phyloP scores from a whole-genome alignment of 805 yeast species.

The Candida sonorensis region DNA sequence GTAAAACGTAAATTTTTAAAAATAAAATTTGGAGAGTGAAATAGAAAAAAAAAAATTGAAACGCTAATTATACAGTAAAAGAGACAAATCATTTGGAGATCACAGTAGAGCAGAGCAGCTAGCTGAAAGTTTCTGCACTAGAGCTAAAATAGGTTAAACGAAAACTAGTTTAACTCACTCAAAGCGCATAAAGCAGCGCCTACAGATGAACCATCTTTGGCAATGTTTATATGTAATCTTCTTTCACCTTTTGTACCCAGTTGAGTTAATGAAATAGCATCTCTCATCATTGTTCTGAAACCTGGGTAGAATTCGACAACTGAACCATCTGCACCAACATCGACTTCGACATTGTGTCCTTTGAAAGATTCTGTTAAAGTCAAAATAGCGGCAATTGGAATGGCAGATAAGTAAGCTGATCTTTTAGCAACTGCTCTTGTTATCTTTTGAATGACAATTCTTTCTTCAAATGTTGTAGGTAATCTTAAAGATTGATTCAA shows the following conservation, averaged over 20 bases:
- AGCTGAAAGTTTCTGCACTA: too few species aligned
- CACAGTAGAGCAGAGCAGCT: too few species aligned
- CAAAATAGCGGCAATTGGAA: slow-evolving; percentile 81
- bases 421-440: slow-evolving; percentile 79
- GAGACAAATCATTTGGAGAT: too few species aligned
- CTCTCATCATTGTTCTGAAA: slow-evolving; percentile 71
- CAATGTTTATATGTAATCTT: slow-evolving; percentile 68
- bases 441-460: slow-evolving; percentile 62
- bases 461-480: slow-evolving; percentile 65
- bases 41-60: too few species aligned
- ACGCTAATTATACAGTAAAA: too few species aligned
- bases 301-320: slow-evolving; percentile 93
- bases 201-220: slow-evolving; percentile 94
- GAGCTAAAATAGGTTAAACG: too few species aligned
- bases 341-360: slow-evolving; percentile 64
- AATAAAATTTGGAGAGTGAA: too few species aligned
- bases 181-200: slow-evolving; percentile 94
- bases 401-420: slow-evolving; percentile 85
- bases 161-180: slow-evolving; percentile 15
- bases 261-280: slow-evolving; percentile 64
- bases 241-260: slow-evolving; percentile 72
- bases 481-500: slow-evolving; percentile 60
- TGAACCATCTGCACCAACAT: slow-evolving; percentile 93
- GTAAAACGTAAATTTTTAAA: too few species aligned
- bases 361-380: slow-evolving; percentile 61